Percentiles rank a stretch among this genome's conserved stretches.
Evolutionary conservation across 139 green algal genomes (phyloP).

Genomic region (Astrephomene gubernaculifera): DNA sequence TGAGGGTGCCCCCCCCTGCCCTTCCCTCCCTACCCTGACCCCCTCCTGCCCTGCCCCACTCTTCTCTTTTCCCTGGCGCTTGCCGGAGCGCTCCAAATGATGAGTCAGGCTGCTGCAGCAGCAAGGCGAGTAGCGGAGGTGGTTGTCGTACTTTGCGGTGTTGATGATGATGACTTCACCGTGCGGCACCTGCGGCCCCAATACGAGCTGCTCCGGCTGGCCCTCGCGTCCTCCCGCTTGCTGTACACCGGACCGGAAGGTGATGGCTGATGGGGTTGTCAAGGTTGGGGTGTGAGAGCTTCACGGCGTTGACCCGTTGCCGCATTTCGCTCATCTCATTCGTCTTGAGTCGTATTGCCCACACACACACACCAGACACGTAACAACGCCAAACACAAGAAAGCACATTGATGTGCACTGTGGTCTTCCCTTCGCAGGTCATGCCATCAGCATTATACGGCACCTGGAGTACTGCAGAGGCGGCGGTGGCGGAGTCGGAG

Average conservation of each 20-base stretch:
- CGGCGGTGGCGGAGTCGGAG: not conserved
- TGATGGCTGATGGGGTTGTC: not conserved
- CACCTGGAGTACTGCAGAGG: not conserved
- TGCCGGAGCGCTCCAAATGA: too few species aligned
- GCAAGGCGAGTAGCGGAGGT: slow-evolving; percentile 29
- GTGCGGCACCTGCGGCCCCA: slow-evolving; percentile 1
- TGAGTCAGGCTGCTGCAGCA: too few species aligned
- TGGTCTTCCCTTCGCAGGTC: not conserved
- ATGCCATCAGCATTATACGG: not conserved
- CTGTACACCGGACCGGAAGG: not conserved
- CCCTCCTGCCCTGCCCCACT: too few species aligned
- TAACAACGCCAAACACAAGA: not conserved
- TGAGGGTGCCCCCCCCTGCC: too few species aligned
- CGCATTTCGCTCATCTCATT: not conserved
- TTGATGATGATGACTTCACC: not conserved
- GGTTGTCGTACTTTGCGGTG: not conserved
- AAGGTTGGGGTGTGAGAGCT: not conserved
- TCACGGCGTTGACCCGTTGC: too few species aligned
- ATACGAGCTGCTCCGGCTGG: not conserved
- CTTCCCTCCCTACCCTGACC: too few species aligned
- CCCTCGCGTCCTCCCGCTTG: slow-evolving; percentile 14
- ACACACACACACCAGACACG: not conserved
- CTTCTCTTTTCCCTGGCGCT: too few species aligned
- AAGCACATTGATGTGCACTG: not conserved
- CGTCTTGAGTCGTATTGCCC: not conserved